These are phyloP conservation scores for Sporothrix euskadiensis DNA, from an alignment of 2,329 filamentous ascomycete genomes.

Conservation along the genomic window DNA sequence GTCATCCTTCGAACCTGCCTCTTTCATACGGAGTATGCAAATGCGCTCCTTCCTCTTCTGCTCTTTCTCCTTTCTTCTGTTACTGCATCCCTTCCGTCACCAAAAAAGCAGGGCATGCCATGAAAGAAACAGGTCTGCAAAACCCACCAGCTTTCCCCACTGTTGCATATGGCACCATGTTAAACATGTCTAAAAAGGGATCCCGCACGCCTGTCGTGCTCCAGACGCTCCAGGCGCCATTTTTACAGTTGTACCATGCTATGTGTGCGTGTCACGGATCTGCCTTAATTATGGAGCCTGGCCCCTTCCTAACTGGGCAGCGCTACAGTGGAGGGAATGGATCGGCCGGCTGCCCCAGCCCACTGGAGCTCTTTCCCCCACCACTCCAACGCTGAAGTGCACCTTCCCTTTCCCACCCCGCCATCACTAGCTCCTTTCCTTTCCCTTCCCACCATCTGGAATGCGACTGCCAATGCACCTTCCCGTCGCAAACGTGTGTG, in stretches of 20 bases:
- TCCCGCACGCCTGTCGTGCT: neutral
- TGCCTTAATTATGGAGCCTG: constrained; percentile 27
- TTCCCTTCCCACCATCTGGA: neutral
- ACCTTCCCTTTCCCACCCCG: constrained; percentile 17
- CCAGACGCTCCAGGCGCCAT: neutral
- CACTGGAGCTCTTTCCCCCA: neutral
- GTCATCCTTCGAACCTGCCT: neutral
- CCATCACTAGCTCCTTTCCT: constrained; percentile 7
- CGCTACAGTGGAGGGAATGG: constrained; percentile 6
- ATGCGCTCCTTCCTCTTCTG: neutral
- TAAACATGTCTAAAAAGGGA: neutral
- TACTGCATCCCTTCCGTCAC: neutral
- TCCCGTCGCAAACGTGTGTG: constrained; percentile 14
- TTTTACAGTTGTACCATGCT: neutral
- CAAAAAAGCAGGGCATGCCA: constrained; percentile 20
- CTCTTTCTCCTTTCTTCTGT: neutral
- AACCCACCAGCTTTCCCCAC: neutral
- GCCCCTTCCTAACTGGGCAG: neutral
- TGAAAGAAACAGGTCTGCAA: neutral
- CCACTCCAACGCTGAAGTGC: neutral
- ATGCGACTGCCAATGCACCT: constrained; percentile 2
- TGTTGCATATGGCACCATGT: neutral
- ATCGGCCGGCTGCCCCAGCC: constrained; percentile 1
- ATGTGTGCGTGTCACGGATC: constrained; percentile 4
- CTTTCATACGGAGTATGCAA: neutral